Conservation (phyloP, 2,329 filamentous ascomycete genomes). For the Raffaelea arxii region DNA sequence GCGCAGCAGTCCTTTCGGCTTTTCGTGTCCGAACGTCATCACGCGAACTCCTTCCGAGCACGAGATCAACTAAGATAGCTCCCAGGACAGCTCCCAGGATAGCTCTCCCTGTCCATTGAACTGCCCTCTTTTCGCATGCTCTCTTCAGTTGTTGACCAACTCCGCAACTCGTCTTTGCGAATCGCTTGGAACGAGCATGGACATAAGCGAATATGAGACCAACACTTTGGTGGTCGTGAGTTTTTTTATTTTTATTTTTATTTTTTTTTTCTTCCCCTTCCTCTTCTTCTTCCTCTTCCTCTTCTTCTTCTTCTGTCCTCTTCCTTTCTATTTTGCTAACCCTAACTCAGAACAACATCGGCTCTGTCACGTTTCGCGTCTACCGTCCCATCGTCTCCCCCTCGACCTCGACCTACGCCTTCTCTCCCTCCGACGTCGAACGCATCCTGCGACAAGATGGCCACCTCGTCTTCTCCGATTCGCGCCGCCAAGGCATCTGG, state of each 20-base stretch:
- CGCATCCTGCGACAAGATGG: slow-evolving; percentile 39
- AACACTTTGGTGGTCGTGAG: slow-evolving; percentile 50
- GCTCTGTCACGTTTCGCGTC: slow-evolving; percentile 43
- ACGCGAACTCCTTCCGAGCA: no score
- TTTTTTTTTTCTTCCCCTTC: slow-evolving; percentile 7
- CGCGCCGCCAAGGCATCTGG: slow-evolving; percentile 41
- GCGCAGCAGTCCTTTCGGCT: no score
- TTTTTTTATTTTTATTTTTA: slow-evolving; percentile 7
- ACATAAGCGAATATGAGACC: slow-evolving; percentile 53
- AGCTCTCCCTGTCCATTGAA: no score
- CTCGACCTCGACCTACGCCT: slow-evolving; percentile 30
- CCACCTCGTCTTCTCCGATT: slow-evolving; percentile 43
- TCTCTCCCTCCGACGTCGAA: slow-evolving; percentile 42
- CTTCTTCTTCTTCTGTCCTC: not conserved
- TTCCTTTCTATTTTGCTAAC: slow-evolving; percentile 7
- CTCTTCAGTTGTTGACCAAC: no score
- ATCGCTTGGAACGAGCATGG: no score
- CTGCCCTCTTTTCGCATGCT: no score
- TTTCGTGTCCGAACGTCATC: no score
- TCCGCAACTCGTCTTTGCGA: no score
- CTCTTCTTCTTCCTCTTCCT: not conserved
- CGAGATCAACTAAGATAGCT: no score
- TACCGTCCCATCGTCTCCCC: slow-evolving; percentile 40
- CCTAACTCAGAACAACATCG: slow-evolving; percentile 42
- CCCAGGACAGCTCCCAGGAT: no score